Evolutionary conservation across 2,329 filamentous ascomycete species (phyloP).

Genomic region (Grosmannia serpens): DNA sequence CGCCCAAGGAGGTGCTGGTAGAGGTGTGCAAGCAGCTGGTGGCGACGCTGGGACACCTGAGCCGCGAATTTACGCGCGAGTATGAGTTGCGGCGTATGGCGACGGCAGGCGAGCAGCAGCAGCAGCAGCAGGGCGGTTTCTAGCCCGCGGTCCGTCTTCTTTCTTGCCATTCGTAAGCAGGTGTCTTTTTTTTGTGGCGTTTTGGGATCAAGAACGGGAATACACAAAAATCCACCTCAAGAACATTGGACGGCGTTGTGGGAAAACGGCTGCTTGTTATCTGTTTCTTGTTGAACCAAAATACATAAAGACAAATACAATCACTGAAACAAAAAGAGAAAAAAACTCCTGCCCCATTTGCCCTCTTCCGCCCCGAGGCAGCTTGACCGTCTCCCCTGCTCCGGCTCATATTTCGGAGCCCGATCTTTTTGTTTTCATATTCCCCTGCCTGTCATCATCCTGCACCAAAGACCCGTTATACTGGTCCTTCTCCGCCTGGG

Average conservation of each 20-base stretch:
- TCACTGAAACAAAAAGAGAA: no score
- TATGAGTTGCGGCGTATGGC: constrained; percentile 83
- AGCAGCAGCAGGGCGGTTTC: constrained; percentile 11
- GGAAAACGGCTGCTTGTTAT: background rate
- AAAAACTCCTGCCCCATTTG: background rate
- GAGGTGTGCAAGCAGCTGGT: constrained; percentile 74
- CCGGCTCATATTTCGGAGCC: background rate
- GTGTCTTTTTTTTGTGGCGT: background rate
- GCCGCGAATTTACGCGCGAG: constrained; percentile 85
- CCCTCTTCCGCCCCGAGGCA: background rate
- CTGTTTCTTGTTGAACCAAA: background rate
- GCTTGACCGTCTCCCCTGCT: background rate
- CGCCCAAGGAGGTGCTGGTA: constrained; percentile 80
- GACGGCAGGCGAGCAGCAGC: constrained; percentile 46
- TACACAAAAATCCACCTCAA: background rate
- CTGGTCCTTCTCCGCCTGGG: constrained; percentile 63
- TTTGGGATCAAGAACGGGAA: background rate
- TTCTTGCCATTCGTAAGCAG: background rate
- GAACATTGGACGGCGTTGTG: background rate
- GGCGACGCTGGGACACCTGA: constrained; percentile 65
- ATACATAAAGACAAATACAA: background rate
- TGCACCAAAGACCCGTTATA: constrained; percentile 9
- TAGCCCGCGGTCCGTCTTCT: background rate
- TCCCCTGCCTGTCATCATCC: background rate
- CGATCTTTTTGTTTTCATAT: background rate